phyloP scores from a whole-genome alignment of 2,329 filamentous ascomycete species.

The Cladosporium sp. region DNA sequence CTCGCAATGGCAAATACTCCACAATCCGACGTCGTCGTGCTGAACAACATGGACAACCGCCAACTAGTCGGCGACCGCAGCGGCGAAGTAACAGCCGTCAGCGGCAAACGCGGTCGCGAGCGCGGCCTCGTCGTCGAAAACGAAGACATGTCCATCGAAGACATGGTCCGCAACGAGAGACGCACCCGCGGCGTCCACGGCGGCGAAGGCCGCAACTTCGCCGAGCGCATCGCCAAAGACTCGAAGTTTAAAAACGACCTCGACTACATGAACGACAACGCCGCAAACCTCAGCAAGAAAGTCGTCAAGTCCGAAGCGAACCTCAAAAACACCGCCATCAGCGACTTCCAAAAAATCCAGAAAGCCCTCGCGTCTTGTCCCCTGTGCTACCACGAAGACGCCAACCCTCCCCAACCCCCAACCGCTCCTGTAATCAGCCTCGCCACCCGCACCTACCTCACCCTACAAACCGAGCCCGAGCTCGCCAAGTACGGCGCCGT shows the following conservation, averaged over 20 bases:
- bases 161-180: conserved; percentile 94
- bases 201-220: conserved; percentile 76
- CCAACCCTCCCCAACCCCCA: conserved; percentile 54
- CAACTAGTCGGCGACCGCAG: conserved; percentile 77
- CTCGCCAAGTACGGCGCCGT: conserved; percentile 79
- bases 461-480: conserved; percentile 86
- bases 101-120: conserved; percentile 79
- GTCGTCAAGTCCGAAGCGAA: conserved; percentile 86
- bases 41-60: conserved; percentile 85
- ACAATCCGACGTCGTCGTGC: conserved; percentile 70
- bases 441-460: conserved; percentile 82
- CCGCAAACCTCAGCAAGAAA: conserved; percentile 79
- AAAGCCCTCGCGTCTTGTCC: conserved; percentile 83
- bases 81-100: conserved; percentile 74
- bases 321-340: conserved; percentile 82
- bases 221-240: conserved; percentile 93
- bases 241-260: conserved; percentile 86
- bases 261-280: conserved; percentile 98
- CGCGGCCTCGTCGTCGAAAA: conserved; percentile 85
- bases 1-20: conserved; percentile 63
- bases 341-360: conserved; percentile 87
- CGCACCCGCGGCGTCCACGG: conserved; percentile 69
- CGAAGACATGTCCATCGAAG: conserved; percentile 91
- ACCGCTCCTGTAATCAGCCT: conserved; percentile 83
- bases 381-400: conserved; percentile 89